Evolutionary conservation across 768 basidiomycete genomes (phyloP).

Genomic region (Rhodocollybia butyracea): DNA sequence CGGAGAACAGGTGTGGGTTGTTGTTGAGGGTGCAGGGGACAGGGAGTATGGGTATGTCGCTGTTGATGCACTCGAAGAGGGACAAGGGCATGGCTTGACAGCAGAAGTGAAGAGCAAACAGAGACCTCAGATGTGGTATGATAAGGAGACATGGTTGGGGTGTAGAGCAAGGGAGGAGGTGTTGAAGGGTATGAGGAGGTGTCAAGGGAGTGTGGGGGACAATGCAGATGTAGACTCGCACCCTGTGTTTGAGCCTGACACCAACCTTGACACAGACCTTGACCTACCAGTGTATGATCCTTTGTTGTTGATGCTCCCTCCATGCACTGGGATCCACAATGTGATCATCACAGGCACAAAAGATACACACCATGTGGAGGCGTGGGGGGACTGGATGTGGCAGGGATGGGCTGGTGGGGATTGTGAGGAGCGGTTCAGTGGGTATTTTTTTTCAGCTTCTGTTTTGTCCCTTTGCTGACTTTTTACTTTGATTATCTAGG

Average conservation of each 20-base stretch:
- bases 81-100: background rate
- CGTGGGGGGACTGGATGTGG: conserved; percentile 33
- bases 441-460: too few relatives aligned
- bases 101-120: background rate
- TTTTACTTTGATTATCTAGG: too few relatives aligned
- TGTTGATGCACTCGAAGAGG: background rate
- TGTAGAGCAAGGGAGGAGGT: conserved; percentile 5
- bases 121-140: conserved; percentile 3
- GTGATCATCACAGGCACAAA: conserved; percentile 49
- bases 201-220: too few relatives aligned
- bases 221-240: too few relatives aligned
- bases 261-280: background rate
- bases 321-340: conserved; percentile 42
- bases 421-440: conserved; percentile 1
- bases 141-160: conserved; percentile 7
- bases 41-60: conserved; percentile 1
- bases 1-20: background rate
- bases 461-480: too few relatives aligned
- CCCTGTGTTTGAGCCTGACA: background rate
- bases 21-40: background rate
- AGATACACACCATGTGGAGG: conserved; percentile 30
- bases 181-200: background rate
- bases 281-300: conserved; percentile 6
- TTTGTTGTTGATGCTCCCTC: background rate
- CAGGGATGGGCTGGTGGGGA: conserved; percentile 31